phyloP scores from a whole-genome alignment of 306 rosid species.

The Aeschynomene evenia region DNA sequence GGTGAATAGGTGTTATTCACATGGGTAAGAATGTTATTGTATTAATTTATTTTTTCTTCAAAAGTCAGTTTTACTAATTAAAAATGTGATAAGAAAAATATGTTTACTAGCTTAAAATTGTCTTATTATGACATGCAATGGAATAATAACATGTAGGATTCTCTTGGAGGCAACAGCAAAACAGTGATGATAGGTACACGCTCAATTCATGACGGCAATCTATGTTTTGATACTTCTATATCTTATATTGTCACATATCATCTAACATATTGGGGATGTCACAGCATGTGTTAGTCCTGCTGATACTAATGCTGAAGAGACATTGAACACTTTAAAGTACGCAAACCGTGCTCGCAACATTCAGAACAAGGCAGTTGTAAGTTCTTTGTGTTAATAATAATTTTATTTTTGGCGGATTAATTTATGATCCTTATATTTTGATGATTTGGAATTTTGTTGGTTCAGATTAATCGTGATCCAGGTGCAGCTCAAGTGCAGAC shows the following conservation, averaged over 20 bases:
- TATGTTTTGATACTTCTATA: slow-evolving; percentile 11
- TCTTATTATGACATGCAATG: slow-evolving; percentile 17
- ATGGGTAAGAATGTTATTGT: background rate
- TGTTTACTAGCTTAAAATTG: slow-evolving; percentile 1
- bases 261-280: slow-evolving; percentile 24
- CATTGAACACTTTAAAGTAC: slow-evolving; percentile 88
- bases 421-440: slow-evolving; percentile 4
- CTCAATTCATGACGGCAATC: background rate
- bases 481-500: slow-evolving; percentile 70
- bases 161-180: slow-evolving; percentile 98
- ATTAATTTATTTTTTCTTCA: background rate
- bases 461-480: slow-evolving; percentile 92
- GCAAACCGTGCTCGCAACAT: slow-evolving; percentile 99
- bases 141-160: slow-evolving; percentile 65
- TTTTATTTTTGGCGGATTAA: background rate
- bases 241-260: background rate
- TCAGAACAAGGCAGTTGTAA: slow-evolving; percentile 93
- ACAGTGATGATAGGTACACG: slow-evolving; percentile 94
- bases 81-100: slow-evolving; percentile 12
- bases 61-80: background rate
- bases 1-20: background rate
- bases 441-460: slow-evolving; percentile 17
- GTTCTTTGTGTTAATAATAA: slow-evolving; percentile 32
- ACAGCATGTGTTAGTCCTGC: slow-evolving; percentile 99
- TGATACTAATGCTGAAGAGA: slow-evolving; percentile 97